Conservation (phyloP, 441 rosid genomes). For the Bruguiera hainesii region DNA sequence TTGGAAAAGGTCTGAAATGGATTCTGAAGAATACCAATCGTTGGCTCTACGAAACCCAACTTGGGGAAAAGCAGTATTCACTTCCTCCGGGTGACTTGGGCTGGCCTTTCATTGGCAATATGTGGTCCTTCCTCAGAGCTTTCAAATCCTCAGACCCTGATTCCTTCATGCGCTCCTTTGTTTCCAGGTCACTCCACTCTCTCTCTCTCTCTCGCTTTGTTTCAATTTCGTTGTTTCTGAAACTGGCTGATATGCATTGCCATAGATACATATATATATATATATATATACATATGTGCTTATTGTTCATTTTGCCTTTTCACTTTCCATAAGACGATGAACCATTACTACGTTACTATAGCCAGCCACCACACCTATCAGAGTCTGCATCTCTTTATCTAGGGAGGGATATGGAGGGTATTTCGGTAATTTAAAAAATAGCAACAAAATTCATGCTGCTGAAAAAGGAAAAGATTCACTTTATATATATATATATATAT, state of each 20-base stretch:
- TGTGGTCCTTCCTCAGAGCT: constrained; percentile 75
- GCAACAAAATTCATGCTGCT: too few relatives aligned
- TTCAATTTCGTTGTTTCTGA: too few relatives aligned
- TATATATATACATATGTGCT: not conserved
- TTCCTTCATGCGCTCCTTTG: constrained; percentile 41
- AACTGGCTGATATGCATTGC: too few relatives aligned
- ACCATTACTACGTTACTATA: too few relatives aligned
- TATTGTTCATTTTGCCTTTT: too few relatives aligned
- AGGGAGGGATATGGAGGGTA: too few relatives aligned
- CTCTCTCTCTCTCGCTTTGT: not conserved
- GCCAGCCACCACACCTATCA: too few relatives aligned
- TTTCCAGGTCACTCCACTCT: constrained; percentile 32
- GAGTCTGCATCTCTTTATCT: too few relatives aligned
- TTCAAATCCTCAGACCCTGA: constrained; percentile 65
- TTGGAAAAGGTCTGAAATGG: constrained; percentile 34
- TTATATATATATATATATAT: too few relatives aligned
- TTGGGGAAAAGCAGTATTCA: constrained; percentile 39
- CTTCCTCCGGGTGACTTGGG: constrained; percentile 83
- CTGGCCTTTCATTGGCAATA: constrained; percentile 77
- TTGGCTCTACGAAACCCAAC: constrained; percentile 48
- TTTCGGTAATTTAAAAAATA: too few relatives aligned
- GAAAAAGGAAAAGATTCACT: too few relatives aligned
- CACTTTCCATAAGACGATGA: too few relatives aligned
- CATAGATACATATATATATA: not conserved
- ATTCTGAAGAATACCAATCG: constrained; percentile 36